Base-by-base conservation (phyloP, 176 grass and related monocot species). In the Canna indica region DNA sequence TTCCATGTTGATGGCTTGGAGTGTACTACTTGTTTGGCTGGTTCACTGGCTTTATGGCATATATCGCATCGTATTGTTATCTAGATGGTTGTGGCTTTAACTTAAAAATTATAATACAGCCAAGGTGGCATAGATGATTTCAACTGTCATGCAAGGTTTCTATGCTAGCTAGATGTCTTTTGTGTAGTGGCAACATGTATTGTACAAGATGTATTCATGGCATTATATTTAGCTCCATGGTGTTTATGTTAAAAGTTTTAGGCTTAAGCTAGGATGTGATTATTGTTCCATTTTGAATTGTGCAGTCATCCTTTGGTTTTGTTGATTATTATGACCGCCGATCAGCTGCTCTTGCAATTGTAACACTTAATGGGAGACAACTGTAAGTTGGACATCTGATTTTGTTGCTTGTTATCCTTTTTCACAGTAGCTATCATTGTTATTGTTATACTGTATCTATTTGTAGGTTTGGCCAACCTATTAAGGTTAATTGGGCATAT, bases 401-500 rank as follows among this genome's bases (percentile, higher is more conserved):
- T 69, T 73, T 52, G 22, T 76, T 13, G 38, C 0, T 31, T 72
- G 38, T 59, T 1, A 22, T 26, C 76, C 62, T 63, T 82, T 81
- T 83, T 16, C 50, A 30, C 42, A 35, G 38, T 2, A 18, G 18
- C 15, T 68, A 26, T 8, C 20, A 25, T 41, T 38, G 22, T 68
- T 12, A 44, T 68, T 18, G 4, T 42, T 68, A 57, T 57, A 26
- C 0, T 76, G 54, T 22, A 68, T 26, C 4, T 44, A 68, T 76
- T 83, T 81, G 44, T 77, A 97, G 93, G 71, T 91, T 87, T 87
- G 93, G 93, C 39, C 93, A 92, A 75, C 81, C 88, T 74, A 85
- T 97, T 63, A 91, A 90, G 88, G 93, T 97, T 69, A 97, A 97
- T 73, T 97, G 93, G 93, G 93, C 93, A 80, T 97, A 97, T 65